phyloP scores from a whole-genome alignment of 495 filamentous ascomycete species.

The Penicillium salamii region DNA sequence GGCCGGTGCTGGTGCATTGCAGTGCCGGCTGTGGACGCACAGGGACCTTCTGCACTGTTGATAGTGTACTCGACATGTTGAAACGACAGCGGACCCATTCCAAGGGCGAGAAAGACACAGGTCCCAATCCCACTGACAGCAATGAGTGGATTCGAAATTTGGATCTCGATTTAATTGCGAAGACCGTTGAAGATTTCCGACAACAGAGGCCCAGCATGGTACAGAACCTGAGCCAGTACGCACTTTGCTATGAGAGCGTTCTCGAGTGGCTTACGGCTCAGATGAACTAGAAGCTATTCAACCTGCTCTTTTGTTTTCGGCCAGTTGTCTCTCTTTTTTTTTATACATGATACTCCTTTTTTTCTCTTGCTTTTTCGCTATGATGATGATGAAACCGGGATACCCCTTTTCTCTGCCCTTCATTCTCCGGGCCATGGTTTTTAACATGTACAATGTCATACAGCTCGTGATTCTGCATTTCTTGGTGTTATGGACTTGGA shows the following conservation, averaged over 20 bases:
- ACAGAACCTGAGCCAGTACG: conserved; percentile 90
- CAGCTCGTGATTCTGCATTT: conserved; percentile 7
- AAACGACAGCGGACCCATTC: conserved; percentile 63
- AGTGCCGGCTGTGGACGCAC: conserved; percentile 94
- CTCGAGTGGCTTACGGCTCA: conserved; percentile 77
- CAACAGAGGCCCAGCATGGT: conserved; percentile 93
- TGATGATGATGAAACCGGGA: conserved; percentile 6
- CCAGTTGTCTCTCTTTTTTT: too few relatives aligned
- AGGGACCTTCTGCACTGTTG: conserved; percentile 93
- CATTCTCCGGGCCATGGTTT: conserved; percentile 2
- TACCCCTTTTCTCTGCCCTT: conserved; percentile 4
- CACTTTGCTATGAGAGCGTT: conserved; percentile 93
- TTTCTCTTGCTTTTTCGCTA: not conserved
- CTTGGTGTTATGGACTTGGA: conserved; percentile 2
- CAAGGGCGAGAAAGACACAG: conserved; percentile 32
- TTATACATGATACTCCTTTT: too few relatives aligned
- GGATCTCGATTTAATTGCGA: conserved; percentile 72
- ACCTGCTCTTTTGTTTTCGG: not conserved
- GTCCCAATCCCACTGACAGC: not conserved
- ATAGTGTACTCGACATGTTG: conserved; percentile 89
- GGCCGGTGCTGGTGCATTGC: conserved; percentile 90
- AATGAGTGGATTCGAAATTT: conserved; percentile 45
- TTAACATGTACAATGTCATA: conserved; percentile 4
- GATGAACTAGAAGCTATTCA: conserved; percentile 19
- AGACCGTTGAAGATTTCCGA: conserved; percentile 86